Percentiles rank a stretch among this genome's conserved stretches.
phyloP scores from a whole-genome alignment of 441 rosid species.

The Erodium texanum region DNA sequence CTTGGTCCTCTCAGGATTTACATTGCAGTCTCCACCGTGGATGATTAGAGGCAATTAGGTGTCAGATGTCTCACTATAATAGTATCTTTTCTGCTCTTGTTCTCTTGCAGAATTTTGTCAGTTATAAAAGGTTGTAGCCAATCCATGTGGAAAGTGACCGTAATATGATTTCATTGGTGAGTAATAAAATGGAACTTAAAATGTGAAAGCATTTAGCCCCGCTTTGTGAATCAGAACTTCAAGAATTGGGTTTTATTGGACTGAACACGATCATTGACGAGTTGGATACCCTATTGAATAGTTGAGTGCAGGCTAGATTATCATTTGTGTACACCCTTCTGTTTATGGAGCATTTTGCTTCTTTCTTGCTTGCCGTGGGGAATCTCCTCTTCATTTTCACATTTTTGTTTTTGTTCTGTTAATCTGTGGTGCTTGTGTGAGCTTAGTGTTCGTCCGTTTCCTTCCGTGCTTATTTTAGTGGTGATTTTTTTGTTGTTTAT shows the following conservation, averaged over 20 bases:
- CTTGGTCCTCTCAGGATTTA: not conserved
- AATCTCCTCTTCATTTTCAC: not conserved
- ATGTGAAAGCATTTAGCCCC: not conserved
- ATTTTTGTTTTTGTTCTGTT: not conserved
- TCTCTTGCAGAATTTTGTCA: not conserved
- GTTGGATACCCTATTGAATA: not conserved
- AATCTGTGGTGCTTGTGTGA: not conserved
- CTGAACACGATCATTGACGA: not conserved
- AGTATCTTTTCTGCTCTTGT: not conserved
- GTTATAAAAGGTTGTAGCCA: conserved; percentile 1
- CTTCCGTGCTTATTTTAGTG: not conserved
- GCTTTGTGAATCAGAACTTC: not conserved
- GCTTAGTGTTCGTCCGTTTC: not conserved
- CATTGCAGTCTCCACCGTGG: conserved; percentile 1
- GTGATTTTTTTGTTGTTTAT: not conserved
- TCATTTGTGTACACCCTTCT: not conserved
- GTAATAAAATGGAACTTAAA: not conserved
- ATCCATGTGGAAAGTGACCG: not conserved
- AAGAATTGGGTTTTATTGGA: conserved; percentile 4
- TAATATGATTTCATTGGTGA: conserved; percentile 2
- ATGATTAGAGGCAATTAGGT: not conserved
- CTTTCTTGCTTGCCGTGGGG: not conserved
- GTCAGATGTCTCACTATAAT: not conserved
- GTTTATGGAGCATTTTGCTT: conserved; percentile 3
- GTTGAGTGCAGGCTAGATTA: not conserved